Evolutionary conservation across 1,284 basidiomycete genomes (phyloP).

Genomic region (Pterula multifida): DNA sequence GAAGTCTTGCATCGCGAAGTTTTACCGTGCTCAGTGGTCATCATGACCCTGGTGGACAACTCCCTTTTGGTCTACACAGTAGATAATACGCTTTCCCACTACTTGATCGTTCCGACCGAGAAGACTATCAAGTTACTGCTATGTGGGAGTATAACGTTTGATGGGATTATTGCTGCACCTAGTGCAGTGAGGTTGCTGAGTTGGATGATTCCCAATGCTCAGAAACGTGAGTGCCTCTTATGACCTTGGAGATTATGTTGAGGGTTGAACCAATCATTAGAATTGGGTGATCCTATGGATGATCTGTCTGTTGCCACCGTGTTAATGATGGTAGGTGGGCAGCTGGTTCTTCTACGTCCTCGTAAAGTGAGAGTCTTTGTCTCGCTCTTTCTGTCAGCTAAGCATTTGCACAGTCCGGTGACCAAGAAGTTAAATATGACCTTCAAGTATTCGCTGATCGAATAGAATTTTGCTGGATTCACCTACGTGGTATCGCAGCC

Average conservation of each 20-base stretch:
- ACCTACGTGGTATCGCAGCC: conserved; percentile 83
- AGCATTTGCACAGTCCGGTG: conserved; percentile 41
- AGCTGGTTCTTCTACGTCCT: conserved; percentile 79
- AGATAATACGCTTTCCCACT: conserved; percentile 94
- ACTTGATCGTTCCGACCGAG: conserved; percentile 78
- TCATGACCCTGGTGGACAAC: conserved; percentile 89
- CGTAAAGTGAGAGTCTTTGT: conserved; percentile 42
- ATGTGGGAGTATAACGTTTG: conserved; percentile 93
- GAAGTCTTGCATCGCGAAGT: conserved; percentile 78
- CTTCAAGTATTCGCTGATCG: conserved; percentile 94
- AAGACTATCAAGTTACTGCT: conserved; percentile 79
- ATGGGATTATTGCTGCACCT: conserved; percentile 82
- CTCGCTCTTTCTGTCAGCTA: conserved; percentile 2
- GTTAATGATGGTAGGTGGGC: conserved; percentile 91
- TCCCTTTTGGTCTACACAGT: conserved; percentile 93
- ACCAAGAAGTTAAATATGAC: conserved; percentile 92
- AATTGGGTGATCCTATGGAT: conserved; percentile 87
- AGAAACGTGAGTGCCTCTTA: conserved; percentile 61
- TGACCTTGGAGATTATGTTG: conserved; percentile 6
- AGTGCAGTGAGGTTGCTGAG: conserved; percentile 83
- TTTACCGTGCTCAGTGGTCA: conserved; percentile 69
- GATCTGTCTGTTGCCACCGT: conserved; percentile 93
- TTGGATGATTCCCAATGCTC: conserved; percentile 92
- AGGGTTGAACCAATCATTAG: conserved; percentile 26
- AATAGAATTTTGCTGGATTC: conserved; percentile 98